Conservation (phyloP, 2,329 filamentous ascomycete species). For the Teratosphaeria pseudoeucalypti region DNA sequence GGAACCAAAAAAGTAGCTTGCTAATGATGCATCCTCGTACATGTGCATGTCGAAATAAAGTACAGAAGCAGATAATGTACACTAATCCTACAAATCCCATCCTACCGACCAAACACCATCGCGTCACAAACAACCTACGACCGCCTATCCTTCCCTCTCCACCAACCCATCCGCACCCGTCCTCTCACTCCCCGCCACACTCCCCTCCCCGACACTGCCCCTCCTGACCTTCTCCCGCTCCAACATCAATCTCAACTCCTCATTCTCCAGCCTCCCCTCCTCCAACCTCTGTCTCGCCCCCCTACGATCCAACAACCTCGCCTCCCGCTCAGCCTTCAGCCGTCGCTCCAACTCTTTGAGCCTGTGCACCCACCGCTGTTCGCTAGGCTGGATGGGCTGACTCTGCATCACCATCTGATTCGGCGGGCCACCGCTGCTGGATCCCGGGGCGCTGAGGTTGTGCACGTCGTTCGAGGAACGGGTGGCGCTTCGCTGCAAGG, state of each 20-base stretch:
- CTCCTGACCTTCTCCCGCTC: conserved; percentile 44
- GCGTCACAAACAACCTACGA: neutral
- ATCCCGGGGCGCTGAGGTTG: neutral
- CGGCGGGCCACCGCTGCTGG: neutral
- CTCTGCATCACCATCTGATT: conserved; percentile 36
- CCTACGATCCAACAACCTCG: conserved; percentile 68
- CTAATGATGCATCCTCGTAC: neutral
- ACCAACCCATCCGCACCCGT: neutral
- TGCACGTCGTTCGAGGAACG: conserved; percentile 15
- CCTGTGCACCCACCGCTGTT: conserved; percentile 75
- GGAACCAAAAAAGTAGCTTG: no score
- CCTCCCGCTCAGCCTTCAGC: conserved; percentile 83
- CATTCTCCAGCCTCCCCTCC: conserved; percentile 64
- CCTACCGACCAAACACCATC: neutral
- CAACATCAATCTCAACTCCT: conserved; percentile 55
- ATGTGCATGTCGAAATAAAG: neutral
- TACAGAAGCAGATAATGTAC: neutral
- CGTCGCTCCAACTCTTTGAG: conserved; percentile 80
- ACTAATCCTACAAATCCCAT: neutral
- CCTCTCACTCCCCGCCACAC: conserved; percentile 1
- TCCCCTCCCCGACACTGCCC: conserved; percentile 9
- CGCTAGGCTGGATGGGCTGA: conserved; percentile 37
- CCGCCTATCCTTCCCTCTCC: neutral
- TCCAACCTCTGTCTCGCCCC: conserved; percentile 73
- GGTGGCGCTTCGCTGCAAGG: conserved; percentile 11